Base-by-base conservation (phyloP, 345 rosid genomes). In the Cochlearia excelsa region DNA sequence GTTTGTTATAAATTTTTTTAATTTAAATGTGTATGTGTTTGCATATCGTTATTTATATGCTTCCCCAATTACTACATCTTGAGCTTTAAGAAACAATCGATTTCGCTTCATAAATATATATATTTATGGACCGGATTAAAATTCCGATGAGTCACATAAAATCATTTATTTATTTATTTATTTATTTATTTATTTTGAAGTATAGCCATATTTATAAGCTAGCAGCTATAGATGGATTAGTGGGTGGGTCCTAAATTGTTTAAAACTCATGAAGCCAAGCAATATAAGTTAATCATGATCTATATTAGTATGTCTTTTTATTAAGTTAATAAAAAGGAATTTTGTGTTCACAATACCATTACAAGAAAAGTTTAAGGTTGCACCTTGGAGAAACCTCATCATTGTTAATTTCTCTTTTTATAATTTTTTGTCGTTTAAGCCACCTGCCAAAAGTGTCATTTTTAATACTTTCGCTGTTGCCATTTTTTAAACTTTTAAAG, bases 301-400 rank as follows among this genome's bases (percentile, higher is more conserved):
- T 38, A 16, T 16, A 16, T 16, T 16, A 16, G 23, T 16, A 54
- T 54, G 46, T 68, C 3, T 68, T 54, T 54, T 54, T 68, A 59
- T 52, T 68, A 52, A 60, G 55, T 61, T 39, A 39, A 37, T 28
- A 40, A 70, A 62, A 69, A 56, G 26, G 7, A 30, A 42, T 41
- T 5, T 31, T 26, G 57, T 49, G 68, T 49, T 62, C 64, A 62
- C 47, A 63, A 37, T 54, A 26, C 65, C 59, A 63, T 57, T 70
- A 56, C 74, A 63, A 63, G 65, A 57, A 42, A 63, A 37, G 51
- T 63, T 70, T 70, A 70, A 69, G 69, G 74, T 70, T 56, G 54
- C 49, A 43, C 69, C 34, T 56, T 48, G 43, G 3, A 45, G 64
- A 63, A 63, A 56, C 59, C 64, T 56, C 47, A 56, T 70, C 69